Base-by-base conservation (phyloP, 352 stramenopile genomes). In the Thalassiosira mediterranea region DNA sequence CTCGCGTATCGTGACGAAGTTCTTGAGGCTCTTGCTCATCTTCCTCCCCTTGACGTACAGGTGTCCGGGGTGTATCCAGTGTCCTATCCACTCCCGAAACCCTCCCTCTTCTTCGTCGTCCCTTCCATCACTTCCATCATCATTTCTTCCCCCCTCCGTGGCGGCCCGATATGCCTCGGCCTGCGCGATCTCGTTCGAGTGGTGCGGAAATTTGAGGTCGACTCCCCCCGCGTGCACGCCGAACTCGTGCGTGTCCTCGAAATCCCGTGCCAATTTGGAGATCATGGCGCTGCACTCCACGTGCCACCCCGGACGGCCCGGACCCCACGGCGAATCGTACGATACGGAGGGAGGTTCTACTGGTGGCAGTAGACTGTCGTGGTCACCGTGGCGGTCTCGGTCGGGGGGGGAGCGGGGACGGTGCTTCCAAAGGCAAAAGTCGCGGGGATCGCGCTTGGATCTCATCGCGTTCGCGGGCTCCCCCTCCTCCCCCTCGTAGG, bases 21-120 rank as follows among this genome's bases (percentile, higher is more conserved):
- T 99, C 90, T 99, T 99, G 8, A 99, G 81, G 19, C 91, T 97
- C 86, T 99, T 99, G 28, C 93, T 97, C 97, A 99, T 99, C 88
- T 99, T 99, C 26, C 97, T 75, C 0, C 96, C 96, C 67, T 98
- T 92, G 72, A 99, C 98, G 85, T 99, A 95, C 19, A 99, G 73
- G 72, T 99, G 92, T 34, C 97, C 97, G 2, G 96, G 97, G 87
- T 99, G 97, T 29, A 98, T 82, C 87, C 97, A 99, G 89, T 98
- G 97, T 62, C 97, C 96, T 59, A 98, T 97, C 95, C 96, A 98
- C 87, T 95, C 79, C 2, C 71, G n/a, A 10, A 44, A 26, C n/a
- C n/a, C n/a, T 23, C 32, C 28, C 1, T 66, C 32, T 2, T 56
- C 57, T 25, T 17, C 8, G 13, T 63, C 37, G 1, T 19, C 19